Evolutionary conservation across 1,284 basidiomycete species (phyloP).

Genomic region (Fomitopsis pinicola): DNA sequence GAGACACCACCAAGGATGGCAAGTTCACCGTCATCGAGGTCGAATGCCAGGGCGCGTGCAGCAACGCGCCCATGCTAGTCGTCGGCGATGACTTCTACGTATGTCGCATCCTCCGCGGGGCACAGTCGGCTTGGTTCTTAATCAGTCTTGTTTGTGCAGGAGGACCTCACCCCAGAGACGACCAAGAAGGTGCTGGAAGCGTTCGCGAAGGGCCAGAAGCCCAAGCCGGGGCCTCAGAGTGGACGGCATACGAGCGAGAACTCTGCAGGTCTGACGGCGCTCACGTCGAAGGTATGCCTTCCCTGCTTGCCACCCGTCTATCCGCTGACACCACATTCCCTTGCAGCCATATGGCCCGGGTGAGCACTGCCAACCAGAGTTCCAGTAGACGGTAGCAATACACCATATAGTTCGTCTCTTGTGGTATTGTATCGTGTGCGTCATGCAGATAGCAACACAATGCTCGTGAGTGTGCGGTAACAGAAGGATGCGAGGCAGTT

Average conservation of each 20-base stretch:
- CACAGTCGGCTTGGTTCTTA: conserved; percentile 7
- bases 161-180: conserved; percentile 93
- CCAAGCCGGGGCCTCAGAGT: conserved; percentile 90
- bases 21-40: conserved; percentile 99
- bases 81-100: conserved; percentile 97
- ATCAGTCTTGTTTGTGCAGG: conserved; percentile 41
- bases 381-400: conserved; percentile 48
- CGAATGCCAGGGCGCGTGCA: conserved; percentile 97
- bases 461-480: neutral
- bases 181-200: conserved; percentile 87
- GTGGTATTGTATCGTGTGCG: neutral
- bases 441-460: neutral
- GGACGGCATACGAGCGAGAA: conserved; percentile 87
- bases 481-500: neutral
- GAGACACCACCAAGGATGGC: conserved; percentile 90
- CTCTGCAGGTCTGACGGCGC: conserved; percentile 81
- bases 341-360: conserved; percentile 90
- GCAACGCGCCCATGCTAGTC: conserved; percentile 99
- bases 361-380: conserved; percentile 85
- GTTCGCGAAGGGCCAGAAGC: conserved; percentile 82
- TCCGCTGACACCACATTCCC: conserved; percentile 13
- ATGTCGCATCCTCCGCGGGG: conserved; percentile 25
- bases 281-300: conserved; percentile 70
- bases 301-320: conserved; percentile 1
- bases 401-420: neutral